Percentiles rank a stretch among this genome's conserved stretches.
These are phyloP conservation scores for Verticillium zaregamsianum DNA, from an alignment of 2,329 filamentous ascomycete genomes.

Conservation along the genomic window DNA sequence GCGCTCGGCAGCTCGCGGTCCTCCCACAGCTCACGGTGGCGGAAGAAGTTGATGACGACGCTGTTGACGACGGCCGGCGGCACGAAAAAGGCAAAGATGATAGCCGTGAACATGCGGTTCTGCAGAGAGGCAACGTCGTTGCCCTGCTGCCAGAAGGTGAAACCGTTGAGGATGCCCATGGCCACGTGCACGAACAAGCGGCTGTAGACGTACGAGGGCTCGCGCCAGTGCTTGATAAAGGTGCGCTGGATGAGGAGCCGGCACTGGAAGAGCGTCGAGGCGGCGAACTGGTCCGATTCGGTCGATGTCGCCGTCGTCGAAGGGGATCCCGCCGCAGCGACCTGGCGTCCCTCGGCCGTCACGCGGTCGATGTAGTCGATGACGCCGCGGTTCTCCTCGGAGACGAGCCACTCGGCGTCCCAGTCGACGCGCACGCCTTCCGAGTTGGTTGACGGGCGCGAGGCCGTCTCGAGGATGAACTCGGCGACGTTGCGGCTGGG, in stretches of 20 bases:
- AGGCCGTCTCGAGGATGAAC: slow-evolving; percentile 43
- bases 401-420: slow-evolving; percentile 71
- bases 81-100: slow-evolving; percentile 57
- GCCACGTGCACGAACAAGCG: slow-evolving; percentile 71
- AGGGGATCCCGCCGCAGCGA: slow-evolving; percentile 17
- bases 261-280: slow-evolving; percentile 59
- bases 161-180: slow-evolving; percentile 73
- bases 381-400: slow-evolving; percentile 54
- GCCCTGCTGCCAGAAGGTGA: slow-evolving; percentile 67
- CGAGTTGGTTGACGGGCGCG: slow-evolving; percentile 25
- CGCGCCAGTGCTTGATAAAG: slow-evolving; percentile 71
- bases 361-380: slow-evolving; percentile 62
- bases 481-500: slow-evolving; percentile 47
- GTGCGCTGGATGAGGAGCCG: slow-evolving; percentile 64
- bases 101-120: slow-evolving; percentile 71
- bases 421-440: slow-evolving; percentile 53
- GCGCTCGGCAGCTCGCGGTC: slow-evolving; percentile 67
- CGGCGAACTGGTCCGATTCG: slow-evolving; percentile 57
- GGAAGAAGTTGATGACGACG: slow-evolving; percentile 73
- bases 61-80: slow-evolving; percentile 70
- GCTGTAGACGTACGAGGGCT: slow-evolving; percentile 71
- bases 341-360: slow-evolving; percentile 33
- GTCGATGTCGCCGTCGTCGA: not conserved
- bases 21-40: slow-evolving; percentile 69
- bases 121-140: slow-evolving; percentile 66